Conservation (phyloP, 495 filamentous ascomycete species). For the Haplographium delicatum region DNA sequence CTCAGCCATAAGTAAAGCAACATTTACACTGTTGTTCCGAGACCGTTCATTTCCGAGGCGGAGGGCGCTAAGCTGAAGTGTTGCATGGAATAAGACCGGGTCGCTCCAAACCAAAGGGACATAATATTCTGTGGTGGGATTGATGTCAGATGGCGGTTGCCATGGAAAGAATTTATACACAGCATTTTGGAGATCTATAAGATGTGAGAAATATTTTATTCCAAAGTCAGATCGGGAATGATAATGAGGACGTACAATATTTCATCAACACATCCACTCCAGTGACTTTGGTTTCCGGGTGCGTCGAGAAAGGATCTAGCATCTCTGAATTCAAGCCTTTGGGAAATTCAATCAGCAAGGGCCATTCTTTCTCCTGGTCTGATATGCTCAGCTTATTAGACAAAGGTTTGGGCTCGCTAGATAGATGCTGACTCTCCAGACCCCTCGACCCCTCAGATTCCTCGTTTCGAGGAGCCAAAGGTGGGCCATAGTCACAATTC, state of each 20-base stretch:
- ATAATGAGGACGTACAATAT: constrained; percentile 5
- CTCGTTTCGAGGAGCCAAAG: neutral
- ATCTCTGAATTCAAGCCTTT: neutral
- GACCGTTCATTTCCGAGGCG: neutral
- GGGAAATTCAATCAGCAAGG: neutral
- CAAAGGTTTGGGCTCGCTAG: neutral
- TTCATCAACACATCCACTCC: constrained; percentile 13
- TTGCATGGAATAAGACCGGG: constrained; percentile 16
- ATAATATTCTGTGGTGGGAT: constrained; percentile 1
- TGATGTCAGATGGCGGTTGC: constrained; percentile 7
- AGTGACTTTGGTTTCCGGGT: constrained; percentile 8
- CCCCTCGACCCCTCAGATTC: neutral
- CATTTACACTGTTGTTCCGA: neutral
- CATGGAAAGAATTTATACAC: constrained; percentile 11
- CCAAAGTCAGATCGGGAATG: neutral
- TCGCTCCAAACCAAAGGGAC: constrained; percentile 9
- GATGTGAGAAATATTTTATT: neutral
- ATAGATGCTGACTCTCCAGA: neutral
- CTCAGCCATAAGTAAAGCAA: neutral
- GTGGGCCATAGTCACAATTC: constrained; percentile 4
- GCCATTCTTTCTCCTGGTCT: neutral
- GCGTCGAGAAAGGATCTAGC: constrained; percentile 9
- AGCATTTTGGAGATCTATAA: constrained; percentile 2
- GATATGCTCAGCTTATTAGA: neutral
- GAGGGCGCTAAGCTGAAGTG: constrained; percentile 7